Evolutionary conservation across 306 rosid species (phyloP), one percentile per base, ranked within the genome.

Genomic region (Quercus gilva): DNA sequence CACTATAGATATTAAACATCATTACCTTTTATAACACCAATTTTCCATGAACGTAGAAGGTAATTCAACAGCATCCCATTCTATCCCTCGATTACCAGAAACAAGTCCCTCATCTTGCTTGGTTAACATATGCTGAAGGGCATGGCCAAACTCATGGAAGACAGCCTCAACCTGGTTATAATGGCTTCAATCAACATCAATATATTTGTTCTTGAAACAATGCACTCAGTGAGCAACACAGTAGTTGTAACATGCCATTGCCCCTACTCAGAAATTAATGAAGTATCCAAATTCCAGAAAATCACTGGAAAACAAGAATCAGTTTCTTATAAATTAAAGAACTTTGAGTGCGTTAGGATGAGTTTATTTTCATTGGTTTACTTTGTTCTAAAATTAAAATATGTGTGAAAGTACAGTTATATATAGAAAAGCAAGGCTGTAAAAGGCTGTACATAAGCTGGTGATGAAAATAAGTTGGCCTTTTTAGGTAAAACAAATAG

Each of bases 11-110:
- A 21, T 60, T 12, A 15, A 60, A 74, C 23, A 37, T 45, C 69
- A 86, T 69, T 86, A 95, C 98, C 92, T 95, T 73, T 95, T 98
- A 85, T 95, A 95, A 83, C 98, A 95, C 99, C 99, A 95, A 84
- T 95, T 95, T 89, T 95, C 99, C 99, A 93, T 95, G 85, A 95
- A 95, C 53, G 93, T 98, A 79, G 99, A 95, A 78, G 99, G 99
- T 81, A 95, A 87, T 82, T 95, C 99, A 80, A 95, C 93, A 76
- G 99, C 99, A 85, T 95, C 99, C 99, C 99, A 95, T 89, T 95
- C 99, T 81, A 95, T 87, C 29, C 97, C 98, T 74, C 97, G 92
- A 86, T 90, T 91, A 84, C 99, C 98, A 85, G 99, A 84, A 79
- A 95, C 98, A 69, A 95, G 80, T 90, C 99, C 98, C 83, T 95